Evolutionary conservation across 805 yeast species (phyloP).

Genomic region (Saccharomycopsis fodiens): DNA sequence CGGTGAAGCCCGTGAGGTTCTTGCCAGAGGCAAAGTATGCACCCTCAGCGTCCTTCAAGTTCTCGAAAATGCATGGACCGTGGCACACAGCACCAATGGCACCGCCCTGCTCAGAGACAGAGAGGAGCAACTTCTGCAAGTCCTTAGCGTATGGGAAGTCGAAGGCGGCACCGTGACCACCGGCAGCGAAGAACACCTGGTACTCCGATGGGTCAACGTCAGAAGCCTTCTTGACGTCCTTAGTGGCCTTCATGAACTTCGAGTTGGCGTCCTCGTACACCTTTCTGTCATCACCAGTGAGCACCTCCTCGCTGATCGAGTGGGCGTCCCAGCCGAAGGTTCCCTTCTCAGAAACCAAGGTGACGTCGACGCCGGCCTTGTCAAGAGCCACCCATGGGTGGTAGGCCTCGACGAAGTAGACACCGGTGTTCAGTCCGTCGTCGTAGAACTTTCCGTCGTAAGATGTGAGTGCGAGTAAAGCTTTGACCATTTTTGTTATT

Average conservation of each 20-base stretch:
- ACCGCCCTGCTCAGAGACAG: constrained; percentile 44
- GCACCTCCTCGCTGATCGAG: constrained; percentile 36
- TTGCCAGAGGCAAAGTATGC: constrained; percentile 42
- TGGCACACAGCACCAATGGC: constrained; percentile 61
- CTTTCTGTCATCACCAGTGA: constrained; percentile 37
- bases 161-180: constrained; percentile 56
- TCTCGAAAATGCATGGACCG: constrained; percentile 55
- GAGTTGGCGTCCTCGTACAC: constrained; percentile 33
- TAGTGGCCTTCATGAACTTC: constrained; percentile 33
- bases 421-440: constrained; percentile 56
- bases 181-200: constrained; percentile 52
- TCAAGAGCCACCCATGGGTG: constrained; percentile 48
- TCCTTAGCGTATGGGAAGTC: constrained; percentile 48
- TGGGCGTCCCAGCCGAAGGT: constrained; percentile 50
- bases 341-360: constrained; percentile 54
- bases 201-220: constrained; percentile 43
- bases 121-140: constrained; percentile 38
- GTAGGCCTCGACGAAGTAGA: constrained; percentile 48
- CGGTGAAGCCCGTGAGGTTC: constrained; percentile 54
- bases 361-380: constrained; percentile 44
- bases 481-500: constrained; percentile 31
- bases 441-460: constrained; percentile 41
- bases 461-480: constrained; percentile 37
- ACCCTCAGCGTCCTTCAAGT: constrained; percentile 38
- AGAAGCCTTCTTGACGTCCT: constrained; percentile 37